A percentile compares a stretch with the other conserved stretches of the same genome.
Conservation (phyloP, 768 basidiomycete genomes). For the Boletales sp. region DNA sequence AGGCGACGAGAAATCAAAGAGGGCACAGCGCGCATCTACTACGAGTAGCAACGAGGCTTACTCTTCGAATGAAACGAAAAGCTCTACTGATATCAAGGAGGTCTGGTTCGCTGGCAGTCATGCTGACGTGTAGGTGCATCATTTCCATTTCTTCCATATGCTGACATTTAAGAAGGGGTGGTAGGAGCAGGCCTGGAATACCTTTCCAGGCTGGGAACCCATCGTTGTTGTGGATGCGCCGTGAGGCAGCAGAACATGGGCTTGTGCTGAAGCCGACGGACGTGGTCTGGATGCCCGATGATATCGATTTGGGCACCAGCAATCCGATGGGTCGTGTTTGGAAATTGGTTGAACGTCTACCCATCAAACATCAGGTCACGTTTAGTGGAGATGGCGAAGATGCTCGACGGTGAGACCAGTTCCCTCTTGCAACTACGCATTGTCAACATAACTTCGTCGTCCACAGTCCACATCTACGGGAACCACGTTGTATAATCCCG, state of each 20-base stretch:
- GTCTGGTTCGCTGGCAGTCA: conserved; percentile 63
- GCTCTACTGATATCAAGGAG: conserved; percentile 41
- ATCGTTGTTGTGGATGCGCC: conserved; percentile 33
- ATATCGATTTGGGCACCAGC: conserved; percentile 19
- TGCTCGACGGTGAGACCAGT: conserved; percentile 12
- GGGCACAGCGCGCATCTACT: not conserved
- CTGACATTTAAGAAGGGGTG: conserved; percentile 13
- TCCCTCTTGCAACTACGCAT: not conserved
- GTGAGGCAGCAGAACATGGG: conserved; percentile 25
- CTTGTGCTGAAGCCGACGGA: conserved; percentile 25
- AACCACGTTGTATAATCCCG: conserved; percentile 25
- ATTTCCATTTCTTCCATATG: not conserved
- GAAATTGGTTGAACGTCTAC: conserved; percentile 16
- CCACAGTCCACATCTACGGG: conserved; percentile 11
- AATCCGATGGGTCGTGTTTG: conserved; percentile 19
- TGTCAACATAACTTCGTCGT: not conserved
- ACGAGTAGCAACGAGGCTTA: not conserved
- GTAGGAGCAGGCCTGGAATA: conserved; percentile 17
- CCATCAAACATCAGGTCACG: conserved; percentile 24
- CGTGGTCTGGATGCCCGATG: conserved; percentile 25
- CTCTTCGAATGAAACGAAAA: not conserved
- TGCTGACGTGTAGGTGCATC: conserved; percentile 28
- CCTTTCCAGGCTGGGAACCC: conserved; percentile 20
- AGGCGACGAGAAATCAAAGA: conserved; percentile 6
- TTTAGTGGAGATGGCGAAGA: conserved; percentile 18